A percentile compares a stretch with the other conserved stretches of the same genome.
These are phyloP conservation scores for Umbelopsis vinacea DNA, from an alignment of 192 early-diverging fungal genomes.

Conservation along the genomic window DNA sequence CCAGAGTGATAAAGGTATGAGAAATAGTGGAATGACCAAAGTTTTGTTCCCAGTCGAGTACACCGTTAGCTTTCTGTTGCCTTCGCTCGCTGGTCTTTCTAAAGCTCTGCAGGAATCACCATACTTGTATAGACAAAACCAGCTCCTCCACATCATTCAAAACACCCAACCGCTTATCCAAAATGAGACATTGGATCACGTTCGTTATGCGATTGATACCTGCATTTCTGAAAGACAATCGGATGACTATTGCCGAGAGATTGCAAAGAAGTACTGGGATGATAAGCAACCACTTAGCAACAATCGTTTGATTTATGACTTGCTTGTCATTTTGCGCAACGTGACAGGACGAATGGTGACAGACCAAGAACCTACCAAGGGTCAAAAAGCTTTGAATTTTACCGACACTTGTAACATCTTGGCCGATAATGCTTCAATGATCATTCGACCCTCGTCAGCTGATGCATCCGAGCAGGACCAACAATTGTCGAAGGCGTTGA, in stretches of 20 bases:
- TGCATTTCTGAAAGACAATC: slow-evolving; percentile 42
- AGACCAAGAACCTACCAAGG: slow-evolving; percentile 22
- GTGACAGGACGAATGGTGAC: slow-evolving; percentile 53
- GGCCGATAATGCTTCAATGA: not conserved
- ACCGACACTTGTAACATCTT: not conserved
- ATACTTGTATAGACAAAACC: slow-evolving; percentile 46
- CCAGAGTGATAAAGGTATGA: not conserved
- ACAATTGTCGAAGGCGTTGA: slow-evolving; percentile 47
- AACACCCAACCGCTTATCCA: slow-evolving; percentile 54
- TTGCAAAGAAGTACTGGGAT: slow-evolving; percentile 51
- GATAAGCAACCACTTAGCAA: slow-evolving; percentile 52
- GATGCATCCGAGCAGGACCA: slow-evolving; percentile 25
- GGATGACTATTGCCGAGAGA: slow-evolving; percentile 49
- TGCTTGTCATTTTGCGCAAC: slow-evolving; percentile 57
- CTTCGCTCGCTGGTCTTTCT: slow-evolving; percentile 61
- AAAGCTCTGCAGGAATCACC: slow-evolving; percentile 56
- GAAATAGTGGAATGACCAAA: not conserved
- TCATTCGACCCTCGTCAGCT: not conserved
- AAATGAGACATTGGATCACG: slow-evolving; percentile 47
- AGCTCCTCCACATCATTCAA: slow-evolving; percentile 51
- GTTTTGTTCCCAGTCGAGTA: slow-evolving; percentile 36
- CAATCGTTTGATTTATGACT: slow-evolving; percentile 55
- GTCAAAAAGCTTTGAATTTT: not conserved
- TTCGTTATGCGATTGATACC: slow-evolving; percentile 45
- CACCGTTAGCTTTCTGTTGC: slow-evolving; percentile 58